Conservation (phyloP, 805 yeast genomes). For the Torulaspora maleeae region DNA sequence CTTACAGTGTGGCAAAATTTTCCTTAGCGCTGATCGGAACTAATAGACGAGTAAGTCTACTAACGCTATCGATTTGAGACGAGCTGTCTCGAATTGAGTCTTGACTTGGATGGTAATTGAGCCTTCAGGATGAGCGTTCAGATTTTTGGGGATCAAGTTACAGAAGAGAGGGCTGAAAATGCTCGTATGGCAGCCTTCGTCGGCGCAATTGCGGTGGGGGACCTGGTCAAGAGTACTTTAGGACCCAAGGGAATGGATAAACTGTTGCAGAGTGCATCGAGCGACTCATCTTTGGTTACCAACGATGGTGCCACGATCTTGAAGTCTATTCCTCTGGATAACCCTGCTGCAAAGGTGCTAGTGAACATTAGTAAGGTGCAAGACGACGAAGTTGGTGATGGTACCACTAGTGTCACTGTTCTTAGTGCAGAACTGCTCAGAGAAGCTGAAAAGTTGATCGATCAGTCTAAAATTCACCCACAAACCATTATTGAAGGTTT, state of each 20-base stretch:
- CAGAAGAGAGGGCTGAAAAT: constrained; percentile 96
- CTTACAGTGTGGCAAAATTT: not conserved
- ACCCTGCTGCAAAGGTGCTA: constrained; percentile 94
- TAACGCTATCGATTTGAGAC: too few relatives aligned
- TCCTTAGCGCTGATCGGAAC: too few relatives aligned
- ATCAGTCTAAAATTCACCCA: constrained; percentile 84
- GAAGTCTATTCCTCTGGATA: constrained; percentile 89
- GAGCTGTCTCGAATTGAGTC: not conserved
- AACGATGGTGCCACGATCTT: constrained; percentile 98
- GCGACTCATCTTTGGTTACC: constrained; percentile 76
- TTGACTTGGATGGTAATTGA: not conserved
- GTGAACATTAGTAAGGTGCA: constrained; percentile 95
- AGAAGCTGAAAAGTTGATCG: constrained; percentile 91
- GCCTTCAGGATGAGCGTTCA: constrained; percentile 50
- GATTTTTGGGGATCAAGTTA: constrained; percentile 94
- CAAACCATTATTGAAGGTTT: constrained; percentile 96
- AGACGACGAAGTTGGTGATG: constrained; percentile 98
- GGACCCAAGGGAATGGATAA: constrained; percentile 99
- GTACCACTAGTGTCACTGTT: constrained; percentile 94
- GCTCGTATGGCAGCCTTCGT: constrained; percentile 97
- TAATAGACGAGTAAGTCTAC: too few relatives aligned
- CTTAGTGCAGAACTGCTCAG: constrained; percentile 84
- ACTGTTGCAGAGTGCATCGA: constrained; percentile 77
- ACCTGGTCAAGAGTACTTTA: constrained; percentile 84
- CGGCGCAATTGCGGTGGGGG: constrained; percentile 99